Conservation (phyloP, 2,329 filamentous ascomycete genomes). For the Ophiostoma sp. region DNA sequence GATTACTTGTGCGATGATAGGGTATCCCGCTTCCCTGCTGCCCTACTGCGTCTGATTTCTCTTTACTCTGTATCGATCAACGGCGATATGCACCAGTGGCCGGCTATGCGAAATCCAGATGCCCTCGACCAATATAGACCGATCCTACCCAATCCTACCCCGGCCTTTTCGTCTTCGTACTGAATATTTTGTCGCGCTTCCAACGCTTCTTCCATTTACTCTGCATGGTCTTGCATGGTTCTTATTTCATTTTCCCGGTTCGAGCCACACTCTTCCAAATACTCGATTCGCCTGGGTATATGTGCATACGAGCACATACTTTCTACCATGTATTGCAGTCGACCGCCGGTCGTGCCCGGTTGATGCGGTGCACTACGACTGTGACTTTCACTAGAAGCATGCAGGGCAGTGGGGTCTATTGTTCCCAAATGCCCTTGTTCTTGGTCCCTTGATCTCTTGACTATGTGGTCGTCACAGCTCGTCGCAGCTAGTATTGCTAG, state of each 20-base stretch:
- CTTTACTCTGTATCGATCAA: not conserved
- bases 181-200: not conserved
- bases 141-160: constrained; percentile 3
- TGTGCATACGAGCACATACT: constrained; percentile 2
- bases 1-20: not conserved
- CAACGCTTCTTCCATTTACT: not conserved
- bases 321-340: not conserved
- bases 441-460: not conserved
- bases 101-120: not conserved
- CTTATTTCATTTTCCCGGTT: not conserved
- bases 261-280: constrained; percentile 6
- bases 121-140: not conserved
- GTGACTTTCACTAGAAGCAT: not conserved
- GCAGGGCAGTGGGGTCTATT: not conserved
- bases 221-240: not conserved
- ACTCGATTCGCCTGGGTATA: not conserved
- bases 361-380: constrained; percentile 8
- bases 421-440: not conserved
- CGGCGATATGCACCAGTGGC: not conserved
- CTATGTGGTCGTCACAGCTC: not conserved
- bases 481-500: not conserved
- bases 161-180: not conserved
- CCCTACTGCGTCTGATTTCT: too few relatives aligned
- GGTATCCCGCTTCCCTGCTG: not conserved
- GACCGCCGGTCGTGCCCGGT: constrained; percentile 12